Conservation (phyloP, 2,329 filamentous ascomycete genomes). For the Tolypocladium paradoxum region DNA sequence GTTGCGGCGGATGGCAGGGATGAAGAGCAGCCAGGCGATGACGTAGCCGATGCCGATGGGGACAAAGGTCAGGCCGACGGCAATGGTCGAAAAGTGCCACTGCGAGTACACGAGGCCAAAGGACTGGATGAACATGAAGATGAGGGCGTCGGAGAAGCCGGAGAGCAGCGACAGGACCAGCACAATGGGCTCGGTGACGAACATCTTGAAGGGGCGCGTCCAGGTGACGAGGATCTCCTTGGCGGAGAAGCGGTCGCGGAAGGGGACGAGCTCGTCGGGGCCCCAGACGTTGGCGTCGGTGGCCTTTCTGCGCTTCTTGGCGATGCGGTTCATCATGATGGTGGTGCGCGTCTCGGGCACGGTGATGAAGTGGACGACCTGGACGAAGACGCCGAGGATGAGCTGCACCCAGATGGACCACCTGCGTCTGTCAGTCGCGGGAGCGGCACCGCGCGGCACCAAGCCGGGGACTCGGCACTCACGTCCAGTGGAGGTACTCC, state of each 20-base stretch:
- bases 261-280: conserved; percentile 58
- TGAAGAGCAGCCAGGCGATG: conserved; percentile 48
- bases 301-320: conserved; percentile 58
- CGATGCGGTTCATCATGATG: conserved; percentile 68
- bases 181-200: conserved; percentile 65
- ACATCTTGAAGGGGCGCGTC: conserved; percentile 60
- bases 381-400: conserved; percentile 62
- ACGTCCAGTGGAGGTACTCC: conserved; percentile 56
- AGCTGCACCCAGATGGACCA: conserved; percentile 79
- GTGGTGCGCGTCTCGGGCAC: conserved; percentile 73
- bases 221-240: conserved; percentile 46
- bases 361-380: conserved; percentile 53
- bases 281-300: conserved; percentile 55
- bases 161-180: conserved; percentile 58
- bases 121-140: conserved; percentile 68
- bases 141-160: conserved; percentile 63
- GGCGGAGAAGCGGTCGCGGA: conserved; percentile 45
- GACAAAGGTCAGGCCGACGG: conserved; percentile 51
- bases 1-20: conserved; percentile 45
- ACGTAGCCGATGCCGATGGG: conserved; percentile 58
- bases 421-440: no score
- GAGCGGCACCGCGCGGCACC: no score
- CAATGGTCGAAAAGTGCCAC: conserved; percentile 49
- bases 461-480: conserved; percentile 7
- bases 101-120: conserved; percentile 58